Percentiles rank a stretch among this genome's conserved stretches.
Conservation (phyloP, 352 stramenopile species). For the Globisporangium uncinulatum region DNA sequence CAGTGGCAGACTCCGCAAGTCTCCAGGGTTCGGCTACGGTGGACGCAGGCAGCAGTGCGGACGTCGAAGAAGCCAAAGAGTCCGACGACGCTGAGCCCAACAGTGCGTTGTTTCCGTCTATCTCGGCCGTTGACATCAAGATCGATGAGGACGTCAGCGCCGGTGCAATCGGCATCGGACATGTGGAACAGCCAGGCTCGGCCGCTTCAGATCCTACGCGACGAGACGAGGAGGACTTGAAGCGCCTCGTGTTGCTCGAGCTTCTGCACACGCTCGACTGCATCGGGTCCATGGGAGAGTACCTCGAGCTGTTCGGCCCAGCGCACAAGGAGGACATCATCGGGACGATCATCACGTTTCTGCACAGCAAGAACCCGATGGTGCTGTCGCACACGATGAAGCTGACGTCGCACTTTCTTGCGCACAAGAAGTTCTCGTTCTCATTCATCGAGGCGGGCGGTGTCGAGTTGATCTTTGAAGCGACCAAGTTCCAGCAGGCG, state of each 20-base stretch:
- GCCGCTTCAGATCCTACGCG: slow-evolving; percentile 28
- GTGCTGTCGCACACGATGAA: slow-evolving; percentile 81
- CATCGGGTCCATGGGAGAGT: slow-evolving; percentile 79
- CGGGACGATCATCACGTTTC: slow-evolving; percentile 75
- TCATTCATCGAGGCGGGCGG: slow-evolving; percentile 70
- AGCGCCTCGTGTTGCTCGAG: slow-evolving; percentile 76
- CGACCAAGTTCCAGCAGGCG: slow-evolving; percentile 50
- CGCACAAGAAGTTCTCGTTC: slow-evolving; percentile 82
- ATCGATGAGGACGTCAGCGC: slow-evolving; percentile 1
- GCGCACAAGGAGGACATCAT: slow-evolving; percentile 82
- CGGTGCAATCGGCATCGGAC: neutral
- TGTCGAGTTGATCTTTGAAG: slow-evolving; percentile 63
- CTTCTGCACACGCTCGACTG: slow-evolving; percentile 80
- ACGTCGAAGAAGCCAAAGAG: slow-evolving; percentile 8
- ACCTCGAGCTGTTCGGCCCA: slow-evolving; percentile 78
- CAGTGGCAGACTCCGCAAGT: slow-evolving; percentile 11
- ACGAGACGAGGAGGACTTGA: slow-evolving; percentile 69
- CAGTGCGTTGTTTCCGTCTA: neutral
- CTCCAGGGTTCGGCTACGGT: slow-evolving; percentile 19
- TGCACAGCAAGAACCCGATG: slow-evolving; percentile 78
- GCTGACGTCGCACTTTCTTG: slow-evolving; percentile 79
- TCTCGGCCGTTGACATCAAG: neutral
- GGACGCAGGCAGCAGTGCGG: neutral
- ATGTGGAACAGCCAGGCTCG: neutral
- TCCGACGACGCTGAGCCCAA: neutral